A percentile compares a stretch with the other conserved stretches of the same genome.
phyloP scores from a whole-genome alignment of 31 red algal genomes.

The Asparagopsis taxiformis region DNA sequence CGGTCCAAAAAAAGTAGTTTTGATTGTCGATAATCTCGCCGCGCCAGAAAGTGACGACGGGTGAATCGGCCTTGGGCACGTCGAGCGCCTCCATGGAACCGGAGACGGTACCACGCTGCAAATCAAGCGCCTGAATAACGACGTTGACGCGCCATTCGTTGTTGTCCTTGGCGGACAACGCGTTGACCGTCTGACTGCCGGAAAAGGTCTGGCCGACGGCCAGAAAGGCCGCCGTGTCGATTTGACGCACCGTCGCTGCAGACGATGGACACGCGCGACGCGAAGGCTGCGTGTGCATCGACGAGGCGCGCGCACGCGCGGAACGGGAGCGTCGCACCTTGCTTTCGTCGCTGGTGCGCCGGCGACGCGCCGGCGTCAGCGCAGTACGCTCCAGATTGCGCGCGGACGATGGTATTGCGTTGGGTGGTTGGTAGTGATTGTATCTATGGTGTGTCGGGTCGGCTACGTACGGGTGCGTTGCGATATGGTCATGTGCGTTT shows the following conservation, averaged over 20 bases:
- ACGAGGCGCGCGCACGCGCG: background rate
- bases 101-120: slow-evolving; percentile 46
- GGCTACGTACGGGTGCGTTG: background rate
- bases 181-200: slow-evolving; percentile 51
- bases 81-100: slow-evolving; percentile 74
- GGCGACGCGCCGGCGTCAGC: slow-evolving; percentile 34
- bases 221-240: slow-evolving; percentile 31
- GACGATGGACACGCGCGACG: too few species aligned
- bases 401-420: background rate
- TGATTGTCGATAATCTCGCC: slow-evolving; percentile 76
- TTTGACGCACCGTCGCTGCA: too few species aligned
- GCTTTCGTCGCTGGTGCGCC: slow-evolving; percentile 13
- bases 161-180: slow-evolving; percentile 9
- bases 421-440: background rate
- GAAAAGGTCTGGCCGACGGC: slow-evolving; percentile 37
- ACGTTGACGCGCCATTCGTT: slow-evolving; percentile 70
- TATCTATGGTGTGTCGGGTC: background rate
- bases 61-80: slow-evolving; percentile 50
- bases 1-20: slow-evolving; percentile 65
- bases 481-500: too few species aligned
- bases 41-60: slow-evolving; percentile 79
- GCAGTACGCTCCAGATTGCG: slow-evolving; percentile 25
- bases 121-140: slow-evolving; percentile 50
- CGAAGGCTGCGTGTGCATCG: too few species aligned
- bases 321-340: slow-evolving; percentile 22